Evolutionary conservation across 345 rosid genomes (phyloP).

Genomic region (Microcos paniculata): DNA sequence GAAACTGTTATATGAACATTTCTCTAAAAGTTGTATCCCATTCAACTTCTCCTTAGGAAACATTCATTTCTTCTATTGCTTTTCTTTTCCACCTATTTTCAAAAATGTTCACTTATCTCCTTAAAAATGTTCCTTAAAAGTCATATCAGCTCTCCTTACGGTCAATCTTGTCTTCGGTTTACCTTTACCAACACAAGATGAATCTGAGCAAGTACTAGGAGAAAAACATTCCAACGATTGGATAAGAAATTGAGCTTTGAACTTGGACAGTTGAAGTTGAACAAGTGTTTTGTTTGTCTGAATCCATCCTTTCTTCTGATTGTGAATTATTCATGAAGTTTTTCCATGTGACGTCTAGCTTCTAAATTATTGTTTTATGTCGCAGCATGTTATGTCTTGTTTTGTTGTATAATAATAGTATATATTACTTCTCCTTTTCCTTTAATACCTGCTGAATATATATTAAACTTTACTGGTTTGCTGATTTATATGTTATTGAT

Average conservation of each 20-base stretch:
- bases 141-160: background rate
- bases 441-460: background rate
- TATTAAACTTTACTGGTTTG: background rate
- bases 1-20: background rate
- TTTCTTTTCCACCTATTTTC: background rate
- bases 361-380: background rate
- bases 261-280: background rate
- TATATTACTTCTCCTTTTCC: background rate
- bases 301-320: background rate
- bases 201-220: background rate
- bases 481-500: background rate
- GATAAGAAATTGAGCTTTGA: background rate
- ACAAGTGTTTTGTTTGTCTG: background rate
- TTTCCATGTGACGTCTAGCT: background rate
- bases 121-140: background rate
- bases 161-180: background rate
- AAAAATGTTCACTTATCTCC: background rate
- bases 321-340: slow-evolving; percentile 7
- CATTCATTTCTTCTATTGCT: background rate
- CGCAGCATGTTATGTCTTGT: background rate
- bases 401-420: background rate
- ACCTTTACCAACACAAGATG: background rate
- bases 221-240: background rate
- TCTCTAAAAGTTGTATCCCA: background rate
- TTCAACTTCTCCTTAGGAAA: background rate